Evolutionary conservation across 2,329 filamentous ascomycete genomes (phyloP).

Genomic region (Diplodia seriata): DNA sequence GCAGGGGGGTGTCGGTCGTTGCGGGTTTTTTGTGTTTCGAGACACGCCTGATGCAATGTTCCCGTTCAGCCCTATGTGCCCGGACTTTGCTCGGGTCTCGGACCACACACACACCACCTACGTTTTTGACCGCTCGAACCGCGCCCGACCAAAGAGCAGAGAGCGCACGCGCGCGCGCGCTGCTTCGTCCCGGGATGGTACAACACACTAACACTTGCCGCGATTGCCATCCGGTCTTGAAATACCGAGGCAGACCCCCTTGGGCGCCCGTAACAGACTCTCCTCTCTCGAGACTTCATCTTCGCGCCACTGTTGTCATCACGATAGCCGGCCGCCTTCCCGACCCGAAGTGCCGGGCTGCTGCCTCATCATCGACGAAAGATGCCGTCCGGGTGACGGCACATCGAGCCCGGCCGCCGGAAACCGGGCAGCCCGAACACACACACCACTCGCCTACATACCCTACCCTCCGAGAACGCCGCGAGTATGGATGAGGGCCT

Average conservation of each 20-base stretch:
- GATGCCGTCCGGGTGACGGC: no score
- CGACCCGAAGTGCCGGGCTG: slow-evolving; percentile 5
- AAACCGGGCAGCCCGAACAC: no score
- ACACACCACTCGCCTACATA: no score
- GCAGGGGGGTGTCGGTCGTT: background rate
- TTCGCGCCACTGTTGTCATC: background rate
- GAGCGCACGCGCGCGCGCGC: background rate
- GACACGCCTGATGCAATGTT: slow-evolving; percentile 6
- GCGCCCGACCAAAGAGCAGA: background rate
- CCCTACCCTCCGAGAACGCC: no score
- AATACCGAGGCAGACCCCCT: background rate
- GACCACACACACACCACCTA: background rate
- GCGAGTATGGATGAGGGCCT: no score
- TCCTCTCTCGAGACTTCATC: background rate
- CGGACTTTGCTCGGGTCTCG: slow-evolving; percentile 17
- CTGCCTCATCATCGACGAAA: no score
- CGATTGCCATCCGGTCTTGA: background rate
- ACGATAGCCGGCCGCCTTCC: slow-evolving; percentile 2
- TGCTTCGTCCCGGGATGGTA: no score
- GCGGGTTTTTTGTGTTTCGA: background rate
- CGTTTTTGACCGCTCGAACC: background rate
- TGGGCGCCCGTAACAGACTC: no score
- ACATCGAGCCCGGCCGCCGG: no score
- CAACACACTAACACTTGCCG: background rate
- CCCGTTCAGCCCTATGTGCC: background rate